Evolutionary conservation across 441 rosid genomes (phyloP).

Genomic region (Croton setiger): DNA sequence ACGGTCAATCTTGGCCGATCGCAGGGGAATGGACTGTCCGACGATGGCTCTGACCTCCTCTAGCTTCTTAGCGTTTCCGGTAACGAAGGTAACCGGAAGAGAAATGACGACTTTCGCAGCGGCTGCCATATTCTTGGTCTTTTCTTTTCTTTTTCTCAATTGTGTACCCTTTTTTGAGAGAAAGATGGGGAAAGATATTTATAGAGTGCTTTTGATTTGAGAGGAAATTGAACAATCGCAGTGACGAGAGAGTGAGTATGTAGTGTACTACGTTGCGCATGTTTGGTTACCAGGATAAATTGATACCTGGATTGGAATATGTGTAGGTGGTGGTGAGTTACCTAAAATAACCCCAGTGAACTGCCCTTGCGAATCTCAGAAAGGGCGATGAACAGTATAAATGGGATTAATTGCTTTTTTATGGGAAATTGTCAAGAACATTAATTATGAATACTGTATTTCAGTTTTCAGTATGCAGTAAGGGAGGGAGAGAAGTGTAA

Average conservation of each 20-base stretch:
- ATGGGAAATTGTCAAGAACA: slow-evolving; percentile 10
- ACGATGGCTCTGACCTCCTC: slow-evolving; percentile 89
- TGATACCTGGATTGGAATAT: not conserved
- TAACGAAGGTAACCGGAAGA: slow-evolving; percentile 93
- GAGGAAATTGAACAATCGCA: slow-evolving; percentile 2
- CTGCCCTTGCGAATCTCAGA: not conserved
- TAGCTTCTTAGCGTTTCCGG: slow-evolving; percentile 92
- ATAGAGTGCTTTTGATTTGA: not conserved
- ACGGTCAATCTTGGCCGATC: slow-evolving; percentile 85
- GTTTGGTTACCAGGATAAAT: slow-evolving; percentile 13
- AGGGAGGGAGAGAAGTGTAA: slow-evolving; percentile 8
- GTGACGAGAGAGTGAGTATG: not conserved
- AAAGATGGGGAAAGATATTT: not conserved
- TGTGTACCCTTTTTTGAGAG: not conserved
- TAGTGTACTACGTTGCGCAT: not conserved
- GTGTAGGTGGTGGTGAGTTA: not conserved
- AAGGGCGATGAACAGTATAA: not conserved
- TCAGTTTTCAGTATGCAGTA: too few relatives aligned
- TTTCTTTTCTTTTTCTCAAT: not conserved
- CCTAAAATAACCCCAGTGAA: slow-evolving; percentile 8
- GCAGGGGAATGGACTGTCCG: slow-evolving; percentile 84
- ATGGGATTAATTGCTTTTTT: not conserved
- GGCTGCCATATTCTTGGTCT: slow-evolving; percentile 23
- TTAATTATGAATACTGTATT: too few relatives aligned
- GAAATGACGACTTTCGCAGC: slow-evolving; percentile 38